Evolutionary conservation across 345 rosid species (phyloP).

Genomic region (Corymbia maculata): DNA sequence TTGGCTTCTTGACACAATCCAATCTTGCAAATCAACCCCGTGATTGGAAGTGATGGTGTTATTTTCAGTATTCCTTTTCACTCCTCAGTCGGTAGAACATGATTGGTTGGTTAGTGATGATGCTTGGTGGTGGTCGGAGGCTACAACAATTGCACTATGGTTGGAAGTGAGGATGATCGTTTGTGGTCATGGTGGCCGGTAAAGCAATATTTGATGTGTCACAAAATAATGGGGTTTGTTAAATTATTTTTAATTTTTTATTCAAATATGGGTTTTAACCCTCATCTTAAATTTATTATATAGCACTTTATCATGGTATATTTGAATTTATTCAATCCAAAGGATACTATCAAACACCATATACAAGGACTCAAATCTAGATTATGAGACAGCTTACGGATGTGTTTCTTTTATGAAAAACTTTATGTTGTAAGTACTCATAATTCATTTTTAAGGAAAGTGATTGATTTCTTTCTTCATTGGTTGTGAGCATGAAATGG

Average conservation of each 20-base stretch:
- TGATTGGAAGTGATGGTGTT: fast-evolving
- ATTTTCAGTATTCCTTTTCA: not conserved
- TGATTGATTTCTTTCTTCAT: not conserved
- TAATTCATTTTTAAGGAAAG: not conserved
- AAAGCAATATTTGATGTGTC: not conserved
- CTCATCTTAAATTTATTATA: too few relatives aligned
- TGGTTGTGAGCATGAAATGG: not conserved
- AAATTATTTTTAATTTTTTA: too few relatives aligned
- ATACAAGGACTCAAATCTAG: not conserved
- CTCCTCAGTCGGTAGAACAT: not conserved
- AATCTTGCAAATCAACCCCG: not conserved
- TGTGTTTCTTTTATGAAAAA: not conserved
- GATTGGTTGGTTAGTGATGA: not conserved
- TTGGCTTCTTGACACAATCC: not conserved
- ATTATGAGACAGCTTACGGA: not conserved
- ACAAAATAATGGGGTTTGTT: not conserved
- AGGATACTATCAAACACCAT: not conserved
- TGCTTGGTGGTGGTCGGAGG: not conserved
- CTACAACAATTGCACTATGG: fast-evolving
- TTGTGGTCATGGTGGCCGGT: not conserved
- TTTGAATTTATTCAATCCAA: too few relatives aligned
- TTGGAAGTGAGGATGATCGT: not conserved
- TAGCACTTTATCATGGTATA: too few relatives aligned
- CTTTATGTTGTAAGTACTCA: not conserved
- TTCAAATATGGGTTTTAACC: not conserved